Evolutionary conservation across 2,329 filamentous ascomycete genomes (phyloP).

Genomic region (Aspergillus sp.): DNA sequence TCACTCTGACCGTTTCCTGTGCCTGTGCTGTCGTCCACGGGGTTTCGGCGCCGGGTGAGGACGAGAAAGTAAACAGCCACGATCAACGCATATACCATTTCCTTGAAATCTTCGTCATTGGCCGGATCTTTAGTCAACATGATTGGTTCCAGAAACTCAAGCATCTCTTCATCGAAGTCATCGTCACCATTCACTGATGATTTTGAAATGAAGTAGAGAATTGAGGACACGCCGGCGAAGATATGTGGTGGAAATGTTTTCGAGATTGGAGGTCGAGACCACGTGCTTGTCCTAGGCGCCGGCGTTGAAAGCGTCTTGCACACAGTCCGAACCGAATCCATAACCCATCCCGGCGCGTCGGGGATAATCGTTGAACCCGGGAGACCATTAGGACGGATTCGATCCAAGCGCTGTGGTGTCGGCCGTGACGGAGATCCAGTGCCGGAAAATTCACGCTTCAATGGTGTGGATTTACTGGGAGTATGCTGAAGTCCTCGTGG

Average conservation of each 20-base stretch:
- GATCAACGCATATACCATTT: conserved; percentile 30
- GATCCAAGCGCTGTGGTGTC: conserved; percentile 11
- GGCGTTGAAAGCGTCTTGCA: conserved; percentile 55
- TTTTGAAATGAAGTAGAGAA: conserved; percentile 40
- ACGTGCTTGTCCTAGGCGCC: conserved; percentile 27
- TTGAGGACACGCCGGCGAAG: conserved; percentile 60
- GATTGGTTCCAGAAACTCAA: conserved; percentile 30
- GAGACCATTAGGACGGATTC: conserved; percentile 12
- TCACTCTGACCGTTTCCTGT: conserved; percentile 5
- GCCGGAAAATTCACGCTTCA: conserved; percentile 22
- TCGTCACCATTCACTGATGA: conserved; percentile 42
- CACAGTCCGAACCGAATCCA: conserved; percentile 58
- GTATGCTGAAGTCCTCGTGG: conserved; percentile 30
- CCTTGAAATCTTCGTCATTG: conserved; percentile 40
- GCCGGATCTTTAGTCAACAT: conserved; percentile 37
- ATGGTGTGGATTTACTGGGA: conserved; percentile 38
- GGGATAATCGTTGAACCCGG: conserved; percentile 22
- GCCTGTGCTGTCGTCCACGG: conserved; percentile 3
- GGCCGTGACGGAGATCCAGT: conserved; percentile 13
- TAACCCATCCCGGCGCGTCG: conserved; percentile 57
- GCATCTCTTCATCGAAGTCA: conserved; percentile 36
- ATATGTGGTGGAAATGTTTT: conserved; percentile 60
- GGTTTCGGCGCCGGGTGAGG: conserved; percentile 43
- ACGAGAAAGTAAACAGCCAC: conserved; percentile 40
- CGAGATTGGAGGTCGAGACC: conserved; percentile 32